phyloP scores from a whole-genome alignment of 139 green algal species.

The Gonium pectorale region DNA sequence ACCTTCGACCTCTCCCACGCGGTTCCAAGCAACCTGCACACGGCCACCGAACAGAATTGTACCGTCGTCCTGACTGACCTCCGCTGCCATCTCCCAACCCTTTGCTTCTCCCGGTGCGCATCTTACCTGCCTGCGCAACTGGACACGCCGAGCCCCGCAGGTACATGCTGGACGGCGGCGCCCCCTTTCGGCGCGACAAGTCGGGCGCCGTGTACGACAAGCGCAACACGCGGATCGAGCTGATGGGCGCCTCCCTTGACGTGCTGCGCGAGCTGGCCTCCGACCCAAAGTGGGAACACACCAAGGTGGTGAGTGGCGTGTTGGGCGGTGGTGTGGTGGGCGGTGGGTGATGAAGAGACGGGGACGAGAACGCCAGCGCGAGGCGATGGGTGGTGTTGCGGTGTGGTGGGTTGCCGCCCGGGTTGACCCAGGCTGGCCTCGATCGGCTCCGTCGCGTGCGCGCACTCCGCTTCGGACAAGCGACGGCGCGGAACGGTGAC shows the following conservation, averaged over 20 bases:
- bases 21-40: too few species aligned
- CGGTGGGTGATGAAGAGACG: too few species aligned
- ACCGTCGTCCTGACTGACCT: too few species aligned
- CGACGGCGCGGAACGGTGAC: too few species aligned
- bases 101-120: neutral
- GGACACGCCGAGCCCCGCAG: constrained; percentile 20
- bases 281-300: constrained; percentile 58
- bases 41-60: too few species aligned
- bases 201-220: constrained; percentile 52
- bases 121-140: neutral
- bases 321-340: neutral
- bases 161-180: constrained; percentile 67
- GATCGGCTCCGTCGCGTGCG: too few species aligned
- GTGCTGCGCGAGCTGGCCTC: constrained; percentile 68
- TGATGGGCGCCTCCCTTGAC: constrained; percentile 58
- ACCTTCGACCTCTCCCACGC: too few species aligned
- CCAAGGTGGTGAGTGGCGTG: constrained; percentile 36
- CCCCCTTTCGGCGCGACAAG: constrained; percentile 57
- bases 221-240: constrained; percentile 52
- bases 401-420: too few species aligned
- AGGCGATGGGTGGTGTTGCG: too few species aligned
- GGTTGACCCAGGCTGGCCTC: too few species aligned
- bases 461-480: too few species aligned
- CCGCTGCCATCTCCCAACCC: neutral
- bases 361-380: too few species aligned